Conservation (phyloP, 2,329 filamentous ascomycete species). For the Calonectria pteridis region DNA sequence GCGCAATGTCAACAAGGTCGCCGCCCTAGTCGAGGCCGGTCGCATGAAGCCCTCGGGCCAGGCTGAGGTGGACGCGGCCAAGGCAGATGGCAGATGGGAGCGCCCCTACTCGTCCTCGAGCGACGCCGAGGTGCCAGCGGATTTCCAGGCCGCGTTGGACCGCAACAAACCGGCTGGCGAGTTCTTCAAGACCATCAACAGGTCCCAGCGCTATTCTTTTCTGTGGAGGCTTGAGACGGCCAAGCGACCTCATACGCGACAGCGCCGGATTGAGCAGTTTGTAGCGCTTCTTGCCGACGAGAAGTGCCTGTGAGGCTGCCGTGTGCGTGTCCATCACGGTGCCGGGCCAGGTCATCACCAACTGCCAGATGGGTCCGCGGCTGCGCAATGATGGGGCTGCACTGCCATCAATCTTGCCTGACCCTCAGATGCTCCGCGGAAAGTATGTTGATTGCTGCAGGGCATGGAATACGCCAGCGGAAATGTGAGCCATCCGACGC, state of each 20-base stretch:
- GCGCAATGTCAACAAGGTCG: constrained; percentile 68
- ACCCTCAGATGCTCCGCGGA: not conserved
- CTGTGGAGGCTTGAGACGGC: constrained; percentile 60
- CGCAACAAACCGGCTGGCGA: constrained; percentile 49
- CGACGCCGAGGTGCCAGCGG: constrained; percentile 59
- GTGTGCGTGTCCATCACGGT: not conserved
- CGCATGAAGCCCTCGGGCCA: constrained; percentile 63
- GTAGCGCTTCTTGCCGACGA: constrained; percentile 53
- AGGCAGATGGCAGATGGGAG: constrained; percentile 69
- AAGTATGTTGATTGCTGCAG: not conserved
- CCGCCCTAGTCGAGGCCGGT: constrained; percentile 56
- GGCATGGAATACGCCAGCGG: not conserved
- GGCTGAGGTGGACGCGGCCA: constrained; percentile 66
- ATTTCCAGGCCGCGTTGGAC: constrained; percentile 60
- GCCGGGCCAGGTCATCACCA: not conserved
- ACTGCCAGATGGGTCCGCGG: not conserved
- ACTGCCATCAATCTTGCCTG: not conserved
- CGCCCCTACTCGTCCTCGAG: constrained; percentile 66
- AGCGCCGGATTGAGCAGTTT: constrained; percentile 55
- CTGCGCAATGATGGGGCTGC: not conserved
- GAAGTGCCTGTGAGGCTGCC: constrained; percentile 34
- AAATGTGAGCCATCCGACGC: not conserved
- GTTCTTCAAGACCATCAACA: constrained; percentile 59
- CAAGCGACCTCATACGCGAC: constrained; percentile 51
- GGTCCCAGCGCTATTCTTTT: constrained; percentile 60